Evolutionary conservation across 2,329 filamentous ascomycete species (phyloP).

Genomic region (Fusarium tanahbumbuense): DNA sequence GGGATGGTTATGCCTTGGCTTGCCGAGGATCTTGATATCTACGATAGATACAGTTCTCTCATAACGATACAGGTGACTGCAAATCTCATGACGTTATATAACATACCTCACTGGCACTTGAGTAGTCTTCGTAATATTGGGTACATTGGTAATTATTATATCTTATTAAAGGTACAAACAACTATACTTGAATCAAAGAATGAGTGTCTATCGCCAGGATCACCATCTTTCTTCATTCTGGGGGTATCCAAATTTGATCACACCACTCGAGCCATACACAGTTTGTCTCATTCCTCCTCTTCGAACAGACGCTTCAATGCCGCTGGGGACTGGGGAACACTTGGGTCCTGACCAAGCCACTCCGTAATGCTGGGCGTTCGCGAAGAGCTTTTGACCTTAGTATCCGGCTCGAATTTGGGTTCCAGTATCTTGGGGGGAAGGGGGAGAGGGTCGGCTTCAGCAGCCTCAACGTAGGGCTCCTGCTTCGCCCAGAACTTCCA

Average conservation of each 20-base stretch:
- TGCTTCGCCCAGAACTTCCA: slow-evolving; percentile 31
- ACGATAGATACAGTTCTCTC: background rate
- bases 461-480: background rate
- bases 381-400: background rate
- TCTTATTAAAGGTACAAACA: background rate
- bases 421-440: background rate
- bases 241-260: background rate
- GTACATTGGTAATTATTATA: background rate
- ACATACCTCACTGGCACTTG: too few relatives aligned
- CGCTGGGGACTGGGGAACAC: background rate
- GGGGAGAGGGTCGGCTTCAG: background rate
- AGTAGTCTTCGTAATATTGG: background rate
- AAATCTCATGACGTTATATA: background rate
- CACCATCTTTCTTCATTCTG: background rate
- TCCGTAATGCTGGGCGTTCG: slow-evolving; percentile 5
- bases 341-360: background rate
- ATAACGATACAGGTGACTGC: background rate
- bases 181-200: background rate
- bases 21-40: background rate
- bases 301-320: slow-evolving; percentile 16
- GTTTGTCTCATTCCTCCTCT: background rate
- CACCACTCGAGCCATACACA: background rate
- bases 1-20: slow-evolving; percentile 1
- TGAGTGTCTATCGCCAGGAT: background rate
- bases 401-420: background rate